Base-by-base conservation (phyloP, 2,329 filamentous ascomycete genomes). In the Clarireedia sp. region DNA sequence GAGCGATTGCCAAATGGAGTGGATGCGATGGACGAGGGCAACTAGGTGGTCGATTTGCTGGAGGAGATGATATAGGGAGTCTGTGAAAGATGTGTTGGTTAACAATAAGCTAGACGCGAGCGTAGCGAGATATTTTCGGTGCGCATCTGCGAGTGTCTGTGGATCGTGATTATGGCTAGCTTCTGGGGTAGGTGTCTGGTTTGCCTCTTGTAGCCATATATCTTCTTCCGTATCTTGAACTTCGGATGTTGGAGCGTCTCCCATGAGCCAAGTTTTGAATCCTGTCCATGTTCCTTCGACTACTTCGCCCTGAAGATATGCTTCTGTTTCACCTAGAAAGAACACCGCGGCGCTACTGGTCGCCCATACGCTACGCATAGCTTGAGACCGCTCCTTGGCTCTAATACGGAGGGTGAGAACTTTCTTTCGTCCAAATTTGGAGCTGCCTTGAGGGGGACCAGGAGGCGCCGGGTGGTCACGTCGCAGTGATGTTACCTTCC, bases 261-360 rank as follows among this genome's bases (percentile, higher is more conserved):
- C 54, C 38, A 76, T 76, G 17, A 95, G 75, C 90, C 91, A 96
- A 14, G 71, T 69, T 52, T 87, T 81, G 63, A 97, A 91, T 51
- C 87, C 83, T 16, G 85, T 80, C 82, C 90, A 96, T 1, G 89
- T 84, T 33, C 85, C 84, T 57, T 85, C 82, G 14, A 96, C 85
- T 6, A 97, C 85, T 66, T 96, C 90, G 1, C 88, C 89, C 69
- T 96, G 92, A 45, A 97, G 83, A 65, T 95, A 97, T 3, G 83
- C 83, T 62, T 92, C 87, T 14, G 89, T 86, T 68, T 96, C 91
- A 0, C 88, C 89, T 3, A 97, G 76, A 63, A 97, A 87, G 72
- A 96, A 96, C 3, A 95, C 81, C 1, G 89, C 86, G 2, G 90
- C 88, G 66, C 88, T 90, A 63, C 87, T 86, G 0, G 89, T 95